phyloP scores from a whole-genome alignment of 192 early-diverging fungal species.

The Backusella mclennaniae region DNA sequence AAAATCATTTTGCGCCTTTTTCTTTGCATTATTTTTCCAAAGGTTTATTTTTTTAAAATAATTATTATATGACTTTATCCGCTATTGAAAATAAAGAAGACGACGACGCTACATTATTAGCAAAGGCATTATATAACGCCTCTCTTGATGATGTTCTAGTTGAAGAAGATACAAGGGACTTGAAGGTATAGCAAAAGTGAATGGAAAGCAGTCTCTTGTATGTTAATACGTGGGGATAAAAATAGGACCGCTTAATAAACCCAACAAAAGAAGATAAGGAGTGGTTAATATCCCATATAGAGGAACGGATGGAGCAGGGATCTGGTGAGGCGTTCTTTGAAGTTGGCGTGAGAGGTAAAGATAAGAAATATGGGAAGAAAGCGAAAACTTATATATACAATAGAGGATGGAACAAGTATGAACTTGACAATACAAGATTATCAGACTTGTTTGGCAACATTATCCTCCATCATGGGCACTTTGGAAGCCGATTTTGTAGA shows the following conservation, averaged over 20 bases:
- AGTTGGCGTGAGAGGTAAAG: conserved; percentile 66
- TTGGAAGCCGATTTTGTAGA: conserved; percentile 47
- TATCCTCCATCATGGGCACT: conserved; percentile 40
- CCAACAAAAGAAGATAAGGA: conserved; percentile 43
- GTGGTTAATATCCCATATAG: conserved; percentile 44
- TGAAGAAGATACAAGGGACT: not conserved
- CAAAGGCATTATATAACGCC: not conserved
- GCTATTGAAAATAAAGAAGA: not conserved
- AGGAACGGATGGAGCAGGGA: conserved; percentile 50
- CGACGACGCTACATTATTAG: conserved; percentile 11
- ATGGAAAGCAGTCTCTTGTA: too few species aligned
- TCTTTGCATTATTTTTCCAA: conserved; percentile 2
- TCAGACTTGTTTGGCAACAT: conserved; percentile 35
- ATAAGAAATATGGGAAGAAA: not conserved
- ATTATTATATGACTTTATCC: not conserved
- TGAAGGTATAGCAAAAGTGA: not conserved
- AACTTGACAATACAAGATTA: conserved; percentile 55
- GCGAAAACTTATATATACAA: not conserved
- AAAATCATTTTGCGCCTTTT: not conserved
- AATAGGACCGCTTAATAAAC: conserved; percentile 48
- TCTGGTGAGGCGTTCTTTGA: conserved; percentile 78
- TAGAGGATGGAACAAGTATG: conserved; percentile 76
- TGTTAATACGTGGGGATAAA: not conserved
- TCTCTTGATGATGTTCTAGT: not conserved
- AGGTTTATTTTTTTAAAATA: not conserved